Percentiles rank a stretch among this genome's conserved stretches.
These are phyloP conservation scores for Voacanga thouarsii DNA, from an alignment of 257 asterid genomes.

Conservation along the genomic window DNA sequence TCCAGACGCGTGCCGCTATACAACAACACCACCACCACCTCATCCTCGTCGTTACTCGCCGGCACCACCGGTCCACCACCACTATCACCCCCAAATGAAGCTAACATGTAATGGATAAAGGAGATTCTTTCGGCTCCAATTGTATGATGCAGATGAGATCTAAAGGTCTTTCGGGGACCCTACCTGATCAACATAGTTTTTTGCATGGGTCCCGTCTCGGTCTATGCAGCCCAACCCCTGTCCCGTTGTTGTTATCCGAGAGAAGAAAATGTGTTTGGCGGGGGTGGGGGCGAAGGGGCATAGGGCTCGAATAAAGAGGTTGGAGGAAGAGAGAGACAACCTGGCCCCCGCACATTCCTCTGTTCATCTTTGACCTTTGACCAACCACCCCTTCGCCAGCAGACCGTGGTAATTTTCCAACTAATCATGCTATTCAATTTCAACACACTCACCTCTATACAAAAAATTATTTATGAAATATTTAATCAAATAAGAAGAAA, in stretches of 20 bases:
- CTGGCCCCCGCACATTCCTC: constrained; percentile 59
- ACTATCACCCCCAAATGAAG: too few relatives aligned
- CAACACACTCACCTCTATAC: too few relatives aligned
- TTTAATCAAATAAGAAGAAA: too few relatives aligned
- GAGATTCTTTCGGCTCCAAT: constrained; percentile 25
- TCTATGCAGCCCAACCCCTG: neutral
- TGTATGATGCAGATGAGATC: constrained; percentile 19
- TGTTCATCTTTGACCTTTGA: constrained; percentile 71
- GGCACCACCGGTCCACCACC: neutral
- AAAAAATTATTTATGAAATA: too few relatives aligned
- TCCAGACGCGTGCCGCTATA: constrained; percentile 12
- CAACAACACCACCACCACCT: neutral
- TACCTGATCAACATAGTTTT: constrained; percentile 32
- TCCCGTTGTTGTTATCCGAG: neutral
- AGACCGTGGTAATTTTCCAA: neutral
- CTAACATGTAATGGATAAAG: constrained; percentile 24
- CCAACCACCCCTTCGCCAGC: constrained; percentile 17
- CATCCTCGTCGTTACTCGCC: constrained; percentile 1
- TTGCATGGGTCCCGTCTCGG: constrained; percentile 5
- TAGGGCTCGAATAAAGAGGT: constrained; percentile 14
- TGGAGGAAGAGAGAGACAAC: constrained; percentile 20
- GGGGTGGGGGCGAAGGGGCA: neutral
- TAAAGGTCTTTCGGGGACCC: constrained; percentile 11
- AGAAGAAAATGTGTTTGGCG: neutral
- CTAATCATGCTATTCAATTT: neutral